Base-by-base conservation (phyloP, 352 stramenopile species). In the Plasmopara halstedii region DNA sequence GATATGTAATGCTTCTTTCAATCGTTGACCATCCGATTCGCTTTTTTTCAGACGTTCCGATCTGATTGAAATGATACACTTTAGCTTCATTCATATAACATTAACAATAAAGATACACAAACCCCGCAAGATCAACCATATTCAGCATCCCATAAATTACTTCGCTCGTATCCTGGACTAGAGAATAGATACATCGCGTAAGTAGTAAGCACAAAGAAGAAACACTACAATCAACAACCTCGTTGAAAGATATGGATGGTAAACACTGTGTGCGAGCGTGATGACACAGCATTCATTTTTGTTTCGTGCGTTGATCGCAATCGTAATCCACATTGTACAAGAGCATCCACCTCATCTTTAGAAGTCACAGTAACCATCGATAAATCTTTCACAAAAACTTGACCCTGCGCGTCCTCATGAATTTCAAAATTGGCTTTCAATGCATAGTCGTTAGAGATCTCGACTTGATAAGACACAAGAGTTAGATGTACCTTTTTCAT, bases 321-420 rank as follows among this genome's bases (percentile, higher is more conserved):
- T 36, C 79, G 83, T 2, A 97, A 62, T 0, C 90, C 90, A 2
- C 73, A 80, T 29, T 88, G 73, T 10, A 97, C 79, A 17, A 97
- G 75, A 9, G 73, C 71, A 36, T 88, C 77, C 0, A 83, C 88
- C 44, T 97, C 85, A 52, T 93, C 73, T 0, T 83, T 71, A 2
- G 70, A 85, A 0, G 70, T 83, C n/a, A 97, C 89, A 0, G 85
- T 90, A 9, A 96, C 85, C 67, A 95, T 84, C 2, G 85, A 77
- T 13, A 97, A 53, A 27, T 95, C 88, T 56, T 96, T 96, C n/a
- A 97, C 86, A 35, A 95, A 96, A 18, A 97, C 89, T 18, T 88
- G 79, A 2, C 89, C 88, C 49, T 95, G 78, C 5, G 80, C 75
- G 46, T 97, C 90, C 52, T 97, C 90, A 40, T 95, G 86, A 26